phyloP scores from a whole-genome alignment of 1,284 basidiomycete species.

The Inonotus hispidus region DNA sequence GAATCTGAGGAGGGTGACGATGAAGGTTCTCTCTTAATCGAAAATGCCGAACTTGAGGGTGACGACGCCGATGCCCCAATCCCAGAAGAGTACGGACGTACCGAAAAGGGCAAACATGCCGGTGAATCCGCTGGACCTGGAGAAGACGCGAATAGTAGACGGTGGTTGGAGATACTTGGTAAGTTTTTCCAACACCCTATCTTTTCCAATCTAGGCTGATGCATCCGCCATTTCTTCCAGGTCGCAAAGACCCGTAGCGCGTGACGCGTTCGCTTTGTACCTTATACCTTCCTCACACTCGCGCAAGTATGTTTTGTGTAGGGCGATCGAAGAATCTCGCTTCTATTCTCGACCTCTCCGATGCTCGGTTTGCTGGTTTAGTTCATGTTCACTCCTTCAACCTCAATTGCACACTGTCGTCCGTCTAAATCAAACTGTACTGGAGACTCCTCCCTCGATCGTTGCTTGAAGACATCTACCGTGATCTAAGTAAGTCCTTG shows the following conservation, averaged over 20 bases:
- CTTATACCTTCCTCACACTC: neutral
- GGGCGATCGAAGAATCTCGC: too few species aligned
- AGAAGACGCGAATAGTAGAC: conserved; percentile 1
- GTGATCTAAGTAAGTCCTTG: too few species aligned
- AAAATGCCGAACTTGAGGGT: neutral
- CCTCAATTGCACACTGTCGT: neutral
- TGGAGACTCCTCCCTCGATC: neutral
- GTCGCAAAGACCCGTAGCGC: neutral
- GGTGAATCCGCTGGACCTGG: neutral
- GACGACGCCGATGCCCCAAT: neutral
- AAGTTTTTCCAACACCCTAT: neutral
- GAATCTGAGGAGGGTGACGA: conserved; percentile 7
- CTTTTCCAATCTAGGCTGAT: neutral
- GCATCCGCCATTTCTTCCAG: neutral
- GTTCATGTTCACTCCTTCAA: neutral
- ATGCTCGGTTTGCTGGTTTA: neutral
- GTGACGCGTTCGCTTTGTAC: too few species aligned
- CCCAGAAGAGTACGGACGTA: neutral
- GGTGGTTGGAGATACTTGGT: conserved; percentile 11
- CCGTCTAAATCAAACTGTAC: neutral
- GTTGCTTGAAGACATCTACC: too few species aligned
- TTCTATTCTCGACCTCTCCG: neutral
- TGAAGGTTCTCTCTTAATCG: neutral
- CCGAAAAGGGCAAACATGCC: neutral
- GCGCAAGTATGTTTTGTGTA: neutral